Conservation (phyloP, 2,329 filamentous ascomycete genomes). For the Penicillium sp. region DNA sequence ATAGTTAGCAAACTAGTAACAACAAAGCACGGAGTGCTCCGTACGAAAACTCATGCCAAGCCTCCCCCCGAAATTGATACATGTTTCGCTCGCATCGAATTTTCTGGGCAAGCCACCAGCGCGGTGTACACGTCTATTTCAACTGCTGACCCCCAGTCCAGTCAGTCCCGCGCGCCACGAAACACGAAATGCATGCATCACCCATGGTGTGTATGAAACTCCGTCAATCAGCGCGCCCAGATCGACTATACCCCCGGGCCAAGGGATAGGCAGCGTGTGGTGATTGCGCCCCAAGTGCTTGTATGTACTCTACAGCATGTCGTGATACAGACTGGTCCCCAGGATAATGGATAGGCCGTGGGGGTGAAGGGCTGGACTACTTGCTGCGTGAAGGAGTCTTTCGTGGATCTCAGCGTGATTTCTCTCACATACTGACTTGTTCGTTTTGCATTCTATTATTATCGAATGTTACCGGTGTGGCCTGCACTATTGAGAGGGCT, state of each 20-base stretch:
- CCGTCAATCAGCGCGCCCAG: slow-evolving; percentile 13
- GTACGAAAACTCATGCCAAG: not conserved
- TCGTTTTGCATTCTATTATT: not conserved
- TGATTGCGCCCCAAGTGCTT: not conserved
- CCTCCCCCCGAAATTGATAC: not conserved
- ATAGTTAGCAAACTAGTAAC: not conserved
- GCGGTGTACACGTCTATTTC: slow-evolving; percentile 5
- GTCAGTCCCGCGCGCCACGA: not conserved
- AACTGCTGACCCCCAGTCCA: not conserved
- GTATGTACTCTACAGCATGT: not conserved
- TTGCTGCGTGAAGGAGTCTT: not conserved
- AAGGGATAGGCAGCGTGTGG: not conserved
- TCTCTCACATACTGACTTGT: not conserved
- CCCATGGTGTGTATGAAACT: slow-evolving; percentile 8
- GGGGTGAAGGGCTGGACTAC: not conserved
- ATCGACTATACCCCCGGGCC: not conserved
- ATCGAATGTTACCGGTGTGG: not conserved
- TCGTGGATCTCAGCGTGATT: not conserved
- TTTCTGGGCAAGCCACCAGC: slow-evolving; percentile 2
- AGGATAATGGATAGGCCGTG: not conserved
- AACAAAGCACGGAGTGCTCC: not conserved
- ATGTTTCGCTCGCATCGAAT: not conserved
- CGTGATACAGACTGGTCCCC: not conserved
- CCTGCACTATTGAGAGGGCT: not conserved
- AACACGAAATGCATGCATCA: slow-evolving; percentile 6